Evolutionary conservation across 805 yeast genomes (phyloP).

Genomic region (Komagataella phaffii): DNA sequence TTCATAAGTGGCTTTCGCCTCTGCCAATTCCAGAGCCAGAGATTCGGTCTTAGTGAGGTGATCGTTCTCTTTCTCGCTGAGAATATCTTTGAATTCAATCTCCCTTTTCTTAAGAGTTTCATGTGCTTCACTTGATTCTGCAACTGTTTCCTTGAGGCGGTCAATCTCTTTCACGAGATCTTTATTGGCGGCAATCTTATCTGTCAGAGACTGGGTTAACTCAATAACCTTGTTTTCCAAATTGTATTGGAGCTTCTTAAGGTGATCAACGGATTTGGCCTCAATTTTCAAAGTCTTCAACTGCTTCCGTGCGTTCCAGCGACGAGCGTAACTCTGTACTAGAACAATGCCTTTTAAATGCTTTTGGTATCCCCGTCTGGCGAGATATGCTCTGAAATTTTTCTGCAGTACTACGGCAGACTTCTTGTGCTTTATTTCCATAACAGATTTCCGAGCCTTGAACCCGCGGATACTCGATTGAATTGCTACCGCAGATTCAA

Average conservation of each 20-base stretch:
- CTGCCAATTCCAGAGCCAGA: slow-evolving; percentile 40
- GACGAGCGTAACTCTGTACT: slow-evolving; percentile 69
- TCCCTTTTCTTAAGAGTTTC: slow-evolving; percentile 43
- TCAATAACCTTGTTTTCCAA: slow-evolving; percentile 97
- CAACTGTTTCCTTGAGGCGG: slow-evolving; percentile 34
- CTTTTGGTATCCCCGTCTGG: slow-evolving; percentile 36
- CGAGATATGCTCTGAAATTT: slow-evolving; percentile 52
- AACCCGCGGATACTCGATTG: slow-evolving; percentile 40
- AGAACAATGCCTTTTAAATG: slow-evolving; percentile 44
- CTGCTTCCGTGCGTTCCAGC: slow-evolving; percentile 57
- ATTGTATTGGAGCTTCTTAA: slow-evolving; percentile 84
- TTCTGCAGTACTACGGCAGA: slow-evolving; percentile 70
- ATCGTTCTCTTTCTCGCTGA: slow-evolving; percentile 27
- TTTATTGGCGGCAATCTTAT: slow-evolving; percentile 74
- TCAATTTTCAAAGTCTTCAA: slow-evolving; percentile 60
- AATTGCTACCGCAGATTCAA: slow-evolving; percentile 23
- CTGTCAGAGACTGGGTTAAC: slow-evolving; percentile 72
- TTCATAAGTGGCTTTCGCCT: slow-evolving; percentile 42
- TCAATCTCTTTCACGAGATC: slow-evolving; percentile 50
- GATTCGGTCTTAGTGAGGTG: slow-evolving; percentile 34
- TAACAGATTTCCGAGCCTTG: slow-evolving; percentile 36
- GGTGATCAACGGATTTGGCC: slow-evolving; percentile 81
- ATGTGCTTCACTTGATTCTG: slow-evolving; percentile 38
- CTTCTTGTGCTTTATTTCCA: slow-evolving; percentile 33
- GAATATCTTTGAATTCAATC: slow-evolving; percentile 31